These are phyloP conservation scores for Hymenochaete sp. DNA, from an alignment of 1,284 basidiomycete species.

Conservation along the genomic window DNA sequence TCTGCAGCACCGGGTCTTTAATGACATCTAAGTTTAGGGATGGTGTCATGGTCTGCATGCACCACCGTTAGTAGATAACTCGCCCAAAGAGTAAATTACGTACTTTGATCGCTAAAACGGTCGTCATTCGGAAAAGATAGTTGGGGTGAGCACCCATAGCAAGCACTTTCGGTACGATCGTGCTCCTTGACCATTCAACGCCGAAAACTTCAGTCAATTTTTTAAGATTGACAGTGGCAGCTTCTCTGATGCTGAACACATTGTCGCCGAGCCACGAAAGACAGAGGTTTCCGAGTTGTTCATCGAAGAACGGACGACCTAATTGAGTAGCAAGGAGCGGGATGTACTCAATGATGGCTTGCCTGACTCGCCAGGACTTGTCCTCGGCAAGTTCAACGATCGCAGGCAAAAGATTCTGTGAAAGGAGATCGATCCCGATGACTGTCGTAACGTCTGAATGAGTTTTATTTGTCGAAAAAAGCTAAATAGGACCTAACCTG, in stretches of 20 bases:
- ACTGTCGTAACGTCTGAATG: slow-evolving; percentile 40
- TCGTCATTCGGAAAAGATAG: slow-evolving; percentile 98
- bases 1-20: slow-evolving; percentile 77
- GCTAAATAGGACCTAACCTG: slow-evolving; percentile 45
- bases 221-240: slow-evolving; percentile 94
- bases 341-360: slow-evolving; percentile 99
- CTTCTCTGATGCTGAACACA: slow-evolving; percentile 96
- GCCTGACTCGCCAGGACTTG: slow-evolving; percentile 99
- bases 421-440: slow-evolving; percentile 94
- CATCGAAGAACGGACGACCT: slow-evolving; percentile 96
- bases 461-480: background rate
- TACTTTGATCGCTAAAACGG: slow-evolving; percentile 96
- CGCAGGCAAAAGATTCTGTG: slow-evolving; percentile 93
- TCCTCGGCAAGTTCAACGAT: slow-evolving; percentile 98
- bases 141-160: slow-evolving; percentile 97
- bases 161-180: slow-evolving; percentile 96
- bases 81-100: slow-evolving; percentile 25
- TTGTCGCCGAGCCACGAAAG: slow-evolving; percentile 99
- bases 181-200: slow-evolving; percentile 91
- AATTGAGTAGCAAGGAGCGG: slow-evolving; percentile 93
- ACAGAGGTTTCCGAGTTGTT: slow-evolving; percentile 92
- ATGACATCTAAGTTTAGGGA: slow-evolving; percentile 86
- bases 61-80: slow-evolving; percentile 15
- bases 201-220: slow-evolving; percentile 99
- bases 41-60: slow-evolving; percentile 80